Evolutionary conservation across 768 basidiomycete genomes (phyloP).

Genomic region (Favolaschia claudopus): DNA sequence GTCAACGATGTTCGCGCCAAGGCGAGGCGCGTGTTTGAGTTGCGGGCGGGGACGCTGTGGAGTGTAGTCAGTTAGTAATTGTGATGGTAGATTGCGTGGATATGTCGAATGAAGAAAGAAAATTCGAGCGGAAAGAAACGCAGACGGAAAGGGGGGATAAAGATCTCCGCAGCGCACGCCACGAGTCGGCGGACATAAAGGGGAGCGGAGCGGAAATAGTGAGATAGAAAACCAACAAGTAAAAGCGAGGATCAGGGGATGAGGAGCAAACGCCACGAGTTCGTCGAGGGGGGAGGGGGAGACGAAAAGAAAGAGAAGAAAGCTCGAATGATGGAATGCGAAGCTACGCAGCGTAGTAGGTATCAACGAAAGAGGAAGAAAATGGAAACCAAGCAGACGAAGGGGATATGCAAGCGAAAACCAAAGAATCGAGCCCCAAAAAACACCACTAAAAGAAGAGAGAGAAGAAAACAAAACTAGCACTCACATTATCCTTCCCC

Average conservation of each 20-base stretch:
- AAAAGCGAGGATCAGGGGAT: too few relatives aligned
- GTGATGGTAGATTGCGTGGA: too few relatives aligned
- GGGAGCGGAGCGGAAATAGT: too few relatives aligned
- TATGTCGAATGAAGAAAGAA: not conserved
- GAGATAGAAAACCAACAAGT: too few relatives aligned
- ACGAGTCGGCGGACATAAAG: too few relatives aligned
- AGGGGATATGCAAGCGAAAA: too few relatives aligned
- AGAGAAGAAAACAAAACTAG: not conserved
- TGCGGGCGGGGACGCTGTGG: slow-evolving; percentile 10
- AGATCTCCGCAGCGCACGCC: too few relatives aligned
- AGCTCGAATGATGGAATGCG: not conserved
- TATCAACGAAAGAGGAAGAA: not conserved
- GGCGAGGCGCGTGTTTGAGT: not conserved
- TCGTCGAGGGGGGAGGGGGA: too few relatives aligned
- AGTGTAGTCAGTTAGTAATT: not conserved
- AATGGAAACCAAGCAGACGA: too few relatives aligned
- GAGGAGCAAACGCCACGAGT: too few relatives aligned
- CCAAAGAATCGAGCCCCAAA: too few relatives aligned
- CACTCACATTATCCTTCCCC: slow-evolving; percentile 3
- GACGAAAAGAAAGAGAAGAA: not conserved
- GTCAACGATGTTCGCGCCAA: not conserved
- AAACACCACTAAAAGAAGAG: not conserved
- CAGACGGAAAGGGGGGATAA: too few relatives aligned
- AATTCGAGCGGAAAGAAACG: not conserved
- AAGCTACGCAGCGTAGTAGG: not conserved